Base-by-base conservation (phyloP, 352 stramenopile species). In the Pythium dissotocum region DNA sequence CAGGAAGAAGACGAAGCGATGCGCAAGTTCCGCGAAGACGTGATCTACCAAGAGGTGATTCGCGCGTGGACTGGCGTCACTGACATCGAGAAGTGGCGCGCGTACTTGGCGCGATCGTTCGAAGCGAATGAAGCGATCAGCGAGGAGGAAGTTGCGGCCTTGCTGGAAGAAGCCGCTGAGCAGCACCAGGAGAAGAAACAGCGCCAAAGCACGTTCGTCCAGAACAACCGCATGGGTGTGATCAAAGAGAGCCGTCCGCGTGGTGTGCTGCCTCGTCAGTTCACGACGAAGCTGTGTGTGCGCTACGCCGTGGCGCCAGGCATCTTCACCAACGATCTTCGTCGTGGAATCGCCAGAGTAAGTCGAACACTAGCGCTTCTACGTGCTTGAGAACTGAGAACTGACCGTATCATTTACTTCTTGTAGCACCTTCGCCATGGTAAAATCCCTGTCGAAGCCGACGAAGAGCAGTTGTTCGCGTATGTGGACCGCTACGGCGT, bases 251-350 rank as follows among this genome's bases (percentile, higher is more conserved):
- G 78, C 9, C 70, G 69, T 24, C 77, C 80, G 56, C 75, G 83
- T 18, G 77, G 79, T 0, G 61, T 91, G 33, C 61, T 95, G 13
- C 87, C 87, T 7, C 82, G 78, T 8, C 85, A 91, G 63, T 94
- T 95, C 56, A 85, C 84, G 0, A 95, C 87, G 12, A 90, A 89
- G 65, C 73, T 95, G 26, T 92, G 85, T 53, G 82, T 93, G 38
- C 82, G 78, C 18, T 93, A 86, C 63, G 71, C 66, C 8, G 78
- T 94, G 18, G 80, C 85, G 0, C 85, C 87, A 1, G 87, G 87
- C 13, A 90, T 91, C 57, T 93, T 89, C 65, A 91, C 85, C 10
- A 81, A 78, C 0, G 83, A 95, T 63, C 38, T 93, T 35, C 78
- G 80, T 44, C 78, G 83, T 58, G 84, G 72, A 8, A 71, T 94